Evolutionary conservation across 176 grass and related monocot species (phyloP).

Genomic region (Canna indica): DNA sequence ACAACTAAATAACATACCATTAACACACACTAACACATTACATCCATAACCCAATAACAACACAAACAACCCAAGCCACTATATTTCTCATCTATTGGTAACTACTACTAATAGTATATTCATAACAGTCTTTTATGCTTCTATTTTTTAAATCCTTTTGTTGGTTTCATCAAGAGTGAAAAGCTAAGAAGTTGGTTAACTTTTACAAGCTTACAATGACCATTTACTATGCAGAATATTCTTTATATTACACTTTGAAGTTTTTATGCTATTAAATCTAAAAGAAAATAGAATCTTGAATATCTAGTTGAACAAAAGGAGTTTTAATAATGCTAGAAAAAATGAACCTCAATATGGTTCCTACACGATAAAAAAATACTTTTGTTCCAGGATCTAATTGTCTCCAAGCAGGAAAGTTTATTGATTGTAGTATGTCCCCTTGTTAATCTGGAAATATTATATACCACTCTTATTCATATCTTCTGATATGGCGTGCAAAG

Average conservation of each 20-base stretch:
- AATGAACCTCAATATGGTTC: not conserved
- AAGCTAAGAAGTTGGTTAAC: not conserved
- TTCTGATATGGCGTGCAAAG: constrained; percentile 28
- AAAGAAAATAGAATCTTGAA: not conserved
- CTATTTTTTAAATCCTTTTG: not conserved
- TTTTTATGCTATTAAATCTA: not conserved
- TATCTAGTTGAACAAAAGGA: no score
- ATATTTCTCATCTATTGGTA: no score
- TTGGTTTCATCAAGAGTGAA: not conserved
- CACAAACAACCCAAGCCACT: no score
- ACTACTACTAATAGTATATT: no score
- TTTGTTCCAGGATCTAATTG: not conserved
- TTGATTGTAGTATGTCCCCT: not conserved
- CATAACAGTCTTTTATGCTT: no score
- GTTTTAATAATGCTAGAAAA: no score
- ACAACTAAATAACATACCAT: no score
- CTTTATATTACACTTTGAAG: not conserved
- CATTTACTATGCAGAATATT: not conserved
- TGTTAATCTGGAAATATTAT: not conserved
- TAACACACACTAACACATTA: no score
- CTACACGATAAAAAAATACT: no score
- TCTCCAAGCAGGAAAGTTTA: not conserved
- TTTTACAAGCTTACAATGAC: not conserved
- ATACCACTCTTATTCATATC: not conserved
- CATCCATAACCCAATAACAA: no score